Base-by-base conservation (phyloP, 306 rosid genomes). In the Pueraria montana region DNA sequence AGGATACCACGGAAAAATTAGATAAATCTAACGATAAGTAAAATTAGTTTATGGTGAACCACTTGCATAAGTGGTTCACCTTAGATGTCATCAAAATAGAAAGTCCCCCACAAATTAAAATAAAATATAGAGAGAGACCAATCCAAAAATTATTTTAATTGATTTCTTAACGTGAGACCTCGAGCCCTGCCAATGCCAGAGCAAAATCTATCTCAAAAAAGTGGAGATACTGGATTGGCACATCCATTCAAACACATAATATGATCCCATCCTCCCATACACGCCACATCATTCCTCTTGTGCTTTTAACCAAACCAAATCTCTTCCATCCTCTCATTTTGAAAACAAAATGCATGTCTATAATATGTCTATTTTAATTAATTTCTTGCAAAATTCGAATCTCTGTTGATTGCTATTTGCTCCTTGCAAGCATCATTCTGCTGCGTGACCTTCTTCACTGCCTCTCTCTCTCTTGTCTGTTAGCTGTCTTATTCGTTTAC, bases 391-490 rank as follows among this genome's bases (percentile, higher is more conserved):
- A 81, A 79, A 55, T 85, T 21, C 26, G 88, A 88, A 83, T 85
- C 89, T 86, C 82, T 87, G 84, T 91, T 90, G 84, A 87, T 89
- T 85, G 90, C 38, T 34, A 34, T 3, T 34, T 34, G 38, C 92
- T 82, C 84, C 96, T 86, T 80, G 88, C 88, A 85, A 75, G 84
- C 89, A 90, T 87, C 89, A 93, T 89, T 87, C 72, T 87, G 86
- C 74, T 81, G 82, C 59, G 88, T 83, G 90, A 81, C 93, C n/a
- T 24, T 11, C 66, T 59, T n/a, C n/a, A n/a, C n/a, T n/a, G n/a
- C n/a, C n/a, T n/a, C 21, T 43, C 52, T 50, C 79, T 36, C 48
- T 78, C 17, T 87, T 62, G 43, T 62, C 69, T 62, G 42, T 62
- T 43, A 61, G 11, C 18, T 62, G 42, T 62, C 69, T 62, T 27